phyloP scores from a whole-genome alignment of 2,329 filamentous ascomycete genomes.

The Rhexocercosporidium sp. region DNA sequence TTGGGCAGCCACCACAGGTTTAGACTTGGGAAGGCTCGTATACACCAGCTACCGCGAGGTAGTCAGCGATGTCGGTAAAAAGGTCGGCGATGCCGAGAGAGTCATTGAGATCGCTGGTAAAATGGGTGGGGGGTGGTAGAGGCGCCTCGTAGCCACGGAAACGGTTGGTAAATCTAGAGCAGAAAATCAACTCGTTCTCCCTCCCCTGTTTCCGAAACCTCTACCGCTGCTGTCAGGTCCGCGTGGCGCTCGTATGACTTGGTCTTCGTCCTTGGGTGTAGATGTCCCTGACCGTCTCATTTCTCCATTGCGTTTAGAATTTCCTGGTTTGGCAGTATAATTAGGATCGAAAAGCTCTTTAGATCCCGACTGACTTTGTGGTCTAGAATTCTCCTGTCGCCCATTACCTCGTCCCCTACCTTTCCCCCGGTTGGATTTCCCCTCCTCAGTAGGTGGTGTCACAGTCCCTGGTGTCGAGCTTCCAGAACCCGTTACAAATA shows the following conservation, averaged over 20 bases:
- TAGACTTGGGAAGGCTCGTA: constrained; percentile 73
- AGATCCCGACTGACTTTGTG: constrained; percentile 42
- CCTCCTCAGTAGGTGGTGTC: constrained; percentile 62
- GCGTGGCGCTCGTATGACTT: constrained; percentile 74
- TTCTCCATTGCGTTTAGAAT: constrained; percentile 51
- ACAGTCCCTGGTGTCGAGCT: constrained; percentile 66
- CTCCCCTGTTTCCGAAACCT: constrained; percentile 74
- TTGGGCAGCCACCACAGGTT: constrained; percentile 76
- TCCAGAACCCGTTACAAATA: constrained; percentile 72
- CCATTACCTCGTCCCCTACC: constrained; percentile 49
- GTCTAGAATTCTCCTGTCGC: constrained; percentile 44
- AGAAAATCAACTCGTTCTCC: constrained; percentile 52
- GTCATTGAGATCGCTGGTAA: constrained; percentile 89
- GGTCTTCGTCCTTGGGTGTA: constrained; percentile 63
- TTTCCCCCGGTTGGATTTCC: constrained; percentile 56
- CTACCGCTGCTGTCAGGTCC: constrained; percentile 80
- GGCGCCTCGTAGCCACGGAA: constrained; percentile 86
- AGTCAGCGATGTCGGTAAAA: constrained; percentile 91
- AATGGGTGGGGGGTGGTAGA: constrained; percentile 90
- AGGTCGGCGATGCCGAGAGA: constrained; percentile 72
- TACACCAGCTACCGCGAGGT: constrained; percentile 92
- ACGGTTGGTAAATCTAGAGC: constrained; percentile 75
- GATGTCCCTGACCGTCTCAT: constrained; percentile 49
- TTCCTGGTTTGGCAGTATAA: constrained; percentile 67
- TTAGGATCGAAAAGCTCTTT: constrained; percentile 80